phyloP scores from a whole-genome alignment of 257 asterid genomes.

The Lithospermum erythrorhizon region DNA sequence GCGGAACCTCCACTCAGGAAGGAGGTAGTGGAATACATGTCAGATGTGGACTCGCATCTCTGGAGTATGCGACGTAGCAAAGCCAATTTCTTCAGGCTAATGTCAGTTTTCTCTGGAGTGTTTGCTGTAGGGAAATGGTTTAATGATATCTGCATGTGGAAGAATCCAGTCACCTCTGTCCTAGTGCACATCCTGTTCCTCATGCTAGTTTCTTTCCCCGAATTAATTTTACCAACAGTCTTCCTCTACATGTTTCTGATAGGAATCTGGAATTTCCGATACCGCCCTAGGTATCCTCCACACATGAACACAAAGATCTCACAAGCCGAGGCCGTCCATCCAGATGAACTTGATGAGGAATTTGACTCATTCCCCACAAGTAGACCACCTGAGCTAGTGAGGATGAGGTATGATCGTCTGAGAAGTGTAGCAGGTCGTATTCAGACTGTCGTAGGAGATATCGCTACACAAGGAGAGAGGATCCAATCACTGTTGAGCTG shows the following conservation, averaged over 20 bases:
- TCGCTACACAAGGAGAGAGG: slow-evolving; percentile 25
- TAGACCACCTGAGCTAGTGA: neutral
- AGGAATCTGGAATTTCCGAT: neutral
- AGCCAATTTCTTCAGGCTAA: slow-evolving; percentile 79
- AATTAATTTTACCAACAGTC: slow-evolving; percentile 52
- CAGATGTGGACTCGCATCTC: slow-evolving; percentile 78
- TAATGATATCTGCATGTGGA: slow-evolving; percentile 76
- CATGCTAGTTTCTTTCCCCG: slow-evolving; percentile 78
- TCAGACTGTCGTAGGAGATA: neutral
- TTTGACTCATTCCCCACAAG: neutral
- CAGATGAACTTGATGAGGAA: slow-evolving; percentile 37
- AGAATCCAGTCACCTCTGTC: slow-evolving; percentile 67
- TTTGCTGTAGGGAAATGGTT: slow-evolving; percentile 73
- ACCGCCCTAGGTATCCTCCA: neutral
- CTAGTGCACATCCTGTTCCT: slow-evolving; percentile 67
- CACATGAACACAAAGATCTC: neutral
- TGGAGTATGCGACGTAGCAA: slow-evolving; percentile 96
- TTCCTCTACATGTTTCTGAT: neutral
- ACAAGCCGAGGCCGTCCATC: neutral
- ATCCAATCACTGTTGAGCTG: neutral
- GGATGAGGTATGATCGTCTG: neutral
- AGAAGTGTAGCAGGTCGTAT: slow-evolving; percentile 17
- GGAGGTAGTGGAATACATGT: slow-evolving; percentile 86
- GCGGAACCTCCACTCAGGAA: slow-evolving; percentile 81
- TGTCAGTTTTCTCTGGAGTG: slow-evolving; percentile 63